Conservation (phyloP, 2,329 filamentous ascomycete genomes). For the Apiospora rasikravindrae region DNA sequence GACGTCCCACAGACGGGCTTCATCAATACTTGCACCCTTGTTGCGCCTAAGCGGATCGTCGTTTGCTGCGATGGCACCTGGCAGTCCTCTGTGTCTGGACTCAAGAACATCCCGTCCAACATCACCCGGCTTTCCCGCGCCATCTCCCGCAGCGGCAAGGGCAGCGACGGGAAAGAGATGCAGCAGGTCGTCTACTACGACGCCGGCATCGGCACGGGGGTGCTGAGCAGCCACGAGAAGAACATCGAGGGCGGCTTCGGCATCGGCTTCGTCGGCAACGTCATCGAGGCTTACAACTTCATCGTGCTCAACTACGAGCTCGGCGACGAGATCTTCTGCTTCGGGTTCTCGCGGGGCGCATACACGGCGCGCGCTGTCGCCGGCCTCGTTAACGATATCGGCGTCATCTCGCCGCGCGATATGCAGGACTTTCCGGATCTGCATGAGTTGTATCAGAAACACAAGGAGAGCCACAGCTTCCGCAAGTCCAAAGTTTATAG, state of each 20-base stretch:
- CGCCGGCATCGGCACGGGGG: constrained; percentile 44
- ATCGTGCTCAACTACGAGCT: constrained; percentile 44
- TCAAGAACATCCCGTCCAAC: constrained; percentile 31
- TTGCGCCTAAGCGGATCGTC: constrained; percentile 22
- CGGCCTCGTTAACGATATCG: constrained; percentile 40
- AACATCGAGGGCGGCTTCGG: constrained; percentile 24
- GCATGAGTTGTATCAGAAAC: constrained; percentile 21
- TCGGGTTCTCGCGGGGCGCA: constrained; percentile 47
- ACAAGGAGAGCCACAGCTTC: constrained; percentile 24
- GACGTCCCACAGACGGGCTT: not conserved
- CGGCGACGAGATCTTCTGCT: constrained; percentile 42
- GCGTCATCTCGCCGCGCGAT: constrained; percentile 26
- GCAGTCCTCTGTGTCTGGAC: constrained; percentile 30
- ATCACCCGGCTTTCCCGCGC: constrained; percentile 31
- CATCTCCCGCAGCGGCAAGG: constrained; percentile 37
- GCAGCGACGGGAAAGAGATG: constrained; percentile 42
- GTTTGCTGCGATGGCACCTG: constrained; percentile 30
- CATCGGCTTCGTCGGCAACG: constrained; percentile 25
- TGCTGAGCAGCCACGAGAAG: constrained; percentile 41
- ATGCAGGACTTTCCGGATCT: constrained; percentile 28
- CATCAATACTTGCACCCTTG: not conserved
- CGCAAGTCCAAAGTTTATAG: constrained; percentile 20
- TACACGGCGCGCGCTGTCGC: constrained; percentile 47
- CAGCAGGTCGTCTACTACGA: constrained; percentile 28
- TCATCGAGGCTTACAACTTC: constrained; percentile 44